Evolutionary conservation across 768 basidiomycete genomes (phyloP), one percentile per base, ranked within the genome.

Genomic region (Amanita inopinata): DNA sequence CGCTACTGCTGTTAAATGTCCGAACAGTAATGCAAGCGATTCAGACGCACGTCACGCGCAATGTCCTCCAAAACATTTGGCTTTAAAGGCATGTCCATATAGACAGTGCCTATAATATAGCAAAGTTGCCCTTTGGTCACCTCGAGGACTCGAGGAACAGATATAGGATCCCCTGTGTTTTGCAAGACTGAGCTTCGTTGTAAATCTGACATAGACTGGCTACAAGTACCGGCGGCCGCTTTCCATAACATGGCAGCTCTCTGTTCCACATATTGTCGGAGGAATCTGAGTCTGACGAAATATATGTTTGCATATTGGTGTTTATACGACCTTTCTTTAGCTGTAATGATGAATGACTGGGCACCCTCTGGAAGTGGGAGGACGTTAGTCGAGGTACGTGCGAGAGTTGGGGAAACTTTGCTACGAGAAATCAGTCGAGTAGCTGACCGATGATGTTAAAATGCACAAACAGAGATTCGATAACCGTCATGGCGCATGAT

Each of bases 61-160:
- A 98, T 76, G 49, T 99, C 96, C 53, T 91, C 85, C 48, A 99
- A 72, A n/a, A 99, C 87, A 55, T 97, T 98, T 0, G 94, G 94
- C 56, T 99, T 99, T 39, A 98, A 69, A 6, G 92, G 89, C 96
- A 99, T 99, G 47, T 99, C 92, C 80, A 98, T 83, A 60, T 97
- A 99, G 4, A 97, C 81, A 0, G 96, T 99, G 3, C 96, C 96
- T 41, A 96, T 67, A 47, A 98, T 74, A 60, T 83, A 97, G 60
- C 91, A 96, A 42, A 94, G 66, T 53, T 83, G 69, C 1, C 83
- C 83, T 52, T 89, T 86, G 34, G 79, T 65, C 5, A 98, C 82
- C 45, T 98, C 94, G 3, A 96, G 76, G 2, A 94, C 85, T 22
- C 88, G 73, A 4, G 79, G 71, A n/a, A 93, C 74, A 22, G 80